These are phyloP conservation scores for Gaertneriomyces sp. DNA, from an alignment of 192 early-diverging fungal species.

Conservation along the genomic window DNA sequence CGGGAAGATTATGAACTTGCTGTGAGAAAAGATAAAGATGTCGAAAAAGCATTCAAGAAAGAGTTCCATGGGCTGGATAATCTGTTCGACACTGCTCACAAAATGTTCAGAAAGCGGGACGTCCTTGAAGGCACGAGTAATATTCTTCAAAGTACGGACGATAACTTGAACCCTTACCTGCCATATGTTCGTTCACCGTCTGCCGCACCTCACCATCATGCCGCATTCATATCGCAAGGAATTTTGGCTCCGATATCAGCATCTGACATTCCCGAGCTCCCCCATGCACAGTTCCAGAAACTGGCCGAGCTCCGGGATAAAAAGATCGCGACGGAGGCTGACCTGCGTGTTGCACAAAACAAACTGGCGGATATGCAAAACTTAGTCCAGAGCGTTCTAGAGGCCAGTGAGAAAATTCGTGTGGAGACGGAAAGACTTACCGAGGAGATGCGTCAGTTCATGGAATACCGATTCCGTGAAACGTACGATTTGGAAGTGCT, in stretches of 20 bases:
- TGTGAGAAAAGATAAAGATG: conserved; percentile 52
- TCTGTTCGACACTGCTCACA: conserved; percentile 39
- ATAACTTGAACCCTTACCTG: conserved; percentile 33
- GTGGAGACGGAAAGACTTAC: conserved; percentile 43
- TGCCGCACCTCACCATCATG: too few species aligned
- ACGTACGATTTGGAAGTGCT: conserved; percentile 55
- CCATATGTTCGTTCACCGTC: conserved; percentile 13
- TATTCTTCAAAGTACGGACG: conserved; percentile 18
- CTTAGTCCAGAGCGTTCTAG: conserved; percentile 37
- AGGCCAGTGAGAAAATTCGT: conserved; percentile 45
- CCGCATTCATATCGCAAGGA: too few species aligned
- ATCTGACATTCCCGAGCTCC: conserved; percentile 43
- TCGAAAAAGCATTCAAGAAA: conserved; percentile 55
- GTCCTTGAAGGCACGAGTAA: conserved; percentile 10
- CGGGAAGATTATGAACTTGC: conserved; percentile 54
- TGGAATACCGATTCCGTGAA: conserved; percentile 49
- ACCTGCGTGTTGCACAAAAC: conserved; percentile 27
- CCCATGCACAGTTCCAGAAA: conserved; percentile 44
- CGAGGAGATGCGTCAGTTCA: conserved; percentile 45
- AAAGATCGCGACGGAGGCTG: conserved; percentile 46
- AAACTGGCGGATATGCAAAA: conserved; percentile 29
- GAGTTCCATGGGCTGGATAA: conserved; percentile 42
- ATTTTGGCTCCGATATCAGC: too few species aligned
- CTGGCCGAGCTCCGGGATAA: conserved; percentile 46
- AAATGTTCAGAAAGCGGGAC: conserved; percentile 46